These are phyloP conservation scores for Aspergillus funiculosus DNA, from an alignment of 495 filamentous ascomycete genomes.

Conservation along the genomic window DNA sequence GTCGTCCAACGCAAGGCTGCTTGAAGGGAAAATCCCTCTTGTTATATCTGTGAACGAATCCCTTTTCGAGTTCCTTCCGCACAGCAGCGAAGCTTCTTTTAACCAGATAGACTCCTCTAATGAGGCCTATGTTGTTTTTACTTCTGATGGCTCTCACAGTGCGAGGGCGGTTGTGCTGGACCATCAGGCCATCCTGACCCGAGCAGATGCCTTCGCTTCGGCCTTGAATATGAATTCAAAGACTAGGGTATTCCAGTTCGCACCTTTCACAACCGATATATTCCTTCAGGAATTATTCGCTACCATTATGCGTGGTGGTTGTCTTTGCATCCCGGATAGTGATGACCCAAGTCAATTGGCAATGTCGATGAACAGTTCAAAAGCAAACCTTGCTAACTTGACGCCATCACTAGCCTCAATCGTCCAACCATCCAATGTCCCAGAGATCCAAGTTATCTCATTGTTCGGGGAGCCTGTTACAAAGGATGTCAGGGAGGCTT, in stretches of 20 bases:
- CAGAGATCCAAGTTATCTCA: constrained; percentile 16
- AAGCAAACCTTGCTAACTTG: constrained; percentile 31
- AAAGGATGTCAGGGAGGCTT: constrained; percentile 11
- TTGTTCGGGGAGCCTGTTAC: constrained; percentile 19
- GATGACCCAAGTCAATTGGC: constrained; percentile 24
- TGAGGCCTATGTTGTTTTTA: constrained; percentile 51
- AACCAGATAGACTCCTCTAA: constrained; percentile 22
- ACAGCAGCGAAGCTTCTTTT: constrained; percentile 7
- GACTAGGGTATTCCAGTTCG: constrained; percentile 56
- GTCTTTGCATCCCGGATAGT: constrained; percentile 40
- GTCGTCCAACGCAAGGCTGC: constrained; percentile 30
- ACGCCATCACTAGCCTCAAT: constrained; percentile 28
- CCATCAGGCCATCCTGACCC: constrained; percentile 38
- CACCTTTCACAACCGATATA: constrained; percentile 40
- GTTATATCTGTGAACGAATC: constrained; percentile 36
- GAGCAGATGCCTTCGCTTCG: constrained; percentile 26
- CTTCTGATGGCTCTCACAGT: constrained; percentile 38
- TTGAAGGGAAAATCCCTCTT: constrained; percentile 34
- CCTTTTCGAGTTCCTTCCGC: constrained; percentile 34
- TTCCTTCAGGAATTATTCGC: constrained; percentile 38
- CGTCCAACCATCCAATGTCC: constrained; percentile 17
- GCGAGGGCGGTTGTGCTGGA: constrained; percentile 38
- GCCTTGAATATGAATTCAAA: constrained; percentile 21
- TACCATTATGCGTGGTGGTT: constrained; percentile 38
- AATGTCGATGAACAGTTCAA: constrained; percentile 29